Conservation (phyloP, 208 protist species). For the Trypanosoma caninum region DNA sequence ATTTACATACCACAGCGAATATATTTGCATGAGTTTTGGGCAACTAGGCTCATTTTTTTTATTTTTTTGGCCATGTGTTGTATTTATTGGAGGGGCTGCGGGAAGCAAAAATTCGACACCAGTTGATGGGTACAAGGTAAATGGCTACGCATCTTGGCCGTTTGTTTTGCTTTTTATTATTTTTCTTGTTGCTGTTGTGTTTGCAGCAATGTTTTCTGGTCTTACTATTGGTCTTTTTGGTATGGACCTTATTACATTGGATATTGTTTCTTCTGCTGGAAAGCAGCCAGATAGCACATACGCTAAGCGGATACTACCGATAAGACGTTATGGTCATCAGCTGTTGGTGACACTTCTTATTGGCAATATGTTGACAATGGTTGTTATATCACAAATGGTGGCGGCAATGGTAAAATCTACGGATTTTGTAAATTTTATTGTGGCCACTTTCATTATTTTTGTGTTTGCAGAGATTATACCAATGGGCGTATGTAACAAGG, state of each 20-base stretch:
- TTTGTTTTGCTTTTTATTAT: conserved; percentile 41
- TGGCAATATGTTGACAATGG: conserved; percentile 81
- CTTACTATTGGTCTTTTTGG: conserved; percentile 82
- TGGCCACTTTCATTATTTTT: conserved; percentile 60
- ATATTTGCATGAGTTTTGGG: background rate
- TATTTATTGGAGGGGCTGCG: background rate
- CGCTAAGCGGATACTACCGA: conserved; percentile 61
- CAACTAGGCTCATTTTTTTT: background rate
- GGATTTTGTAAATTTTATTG: conserved; percentile 71
- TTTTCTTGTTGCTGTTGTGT: conserved; percentile 36
- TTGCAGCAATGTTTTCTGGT: conserved; percentile 79
- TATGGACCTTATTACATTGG: conserved; percentile 69
- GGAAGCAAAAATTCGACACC: background rate
- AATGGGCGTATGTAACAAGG: conserved; percentile 77
- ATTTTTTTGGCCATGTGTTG: background rate
- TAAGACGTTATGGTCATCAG: conserved; percentile 69
- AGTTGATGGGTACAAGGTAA: background rate
- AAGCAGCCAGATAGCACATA: conserved; percentile 62
- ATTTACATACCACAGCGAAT: background rate
- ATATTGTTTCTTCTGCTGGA: conserved; percentile 75
- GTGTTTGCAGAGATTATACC: conserved; percentile 79
- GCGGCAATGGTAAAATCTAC: conserved; percentile 55
- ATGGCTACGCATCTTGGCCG: conserved; percentile 45
- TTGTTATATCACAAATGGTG: conserved; percentile 78
- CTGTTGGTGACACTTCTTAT: conserved; percentile 67